Evolutionary conservation across 2,329 filamentous ascomycete genomes (phyloP), one percentile per base, ranked within the genome.

Genomic region (Trichoderma sp.): DNA sequence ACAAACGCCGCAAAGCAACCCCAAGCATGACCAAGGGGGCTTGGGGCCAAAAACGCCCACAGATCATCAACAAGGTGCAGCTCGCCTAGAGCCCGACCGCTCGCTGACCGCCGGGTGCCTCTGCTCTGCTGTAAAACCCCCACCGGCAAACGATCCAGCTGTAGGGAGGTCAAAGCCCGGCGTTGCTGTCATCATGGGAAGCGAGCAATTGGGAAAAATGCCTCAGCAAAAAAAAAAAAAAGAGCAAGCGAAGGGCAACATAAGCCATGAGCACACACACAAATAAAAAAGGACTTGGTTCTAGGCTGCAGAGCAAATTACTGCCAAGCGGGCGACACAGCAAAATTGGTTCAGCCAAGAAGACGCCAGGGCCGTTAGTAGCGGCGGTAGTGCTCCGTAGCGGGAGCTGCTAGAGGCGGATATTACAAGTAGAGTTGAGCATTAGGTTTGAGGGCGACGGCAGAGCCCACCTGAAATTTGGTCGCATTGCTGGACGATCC

Each of bases 341-440:
- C 39, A 24, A 61, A 43, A 43, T 1, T 51, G 34, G 32, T 28
- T 14, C 21, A 64, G 61, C 61, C 61, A 66, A 66, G 52, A 66
- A 49, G 8, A 10, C 54, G 34, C 63, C 54, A 58, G 63, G n/a
- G 16, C 39, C 54, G 46, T 49, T 64, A 39, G 60, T 24, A 43
- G 60, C 43, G 34, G 59, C 61, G 51, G 51, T 56, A 52, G 61
- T 56, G 37, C 51, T 34, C 59, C 46, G 59, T 52, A 63, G 59
- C 59, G 59, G 59, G 59, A 52, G 43, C n/a, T 34, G 63, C 55
- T 64, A 59, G 63, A 66, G 37, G 63, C 63, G 63, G 54, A 66
- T 66, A 66, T 66, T 66, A 39, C 63, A 59, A 66, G 63, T 66
- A 66, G 21, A 66, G 63, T 66, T 66, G 63, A 39, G 52, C 63